Evolutionary conservation across 768 basidiomycete genomes (phyloP).

Genomic region (Phlegmacium glaucopus): DNA sequence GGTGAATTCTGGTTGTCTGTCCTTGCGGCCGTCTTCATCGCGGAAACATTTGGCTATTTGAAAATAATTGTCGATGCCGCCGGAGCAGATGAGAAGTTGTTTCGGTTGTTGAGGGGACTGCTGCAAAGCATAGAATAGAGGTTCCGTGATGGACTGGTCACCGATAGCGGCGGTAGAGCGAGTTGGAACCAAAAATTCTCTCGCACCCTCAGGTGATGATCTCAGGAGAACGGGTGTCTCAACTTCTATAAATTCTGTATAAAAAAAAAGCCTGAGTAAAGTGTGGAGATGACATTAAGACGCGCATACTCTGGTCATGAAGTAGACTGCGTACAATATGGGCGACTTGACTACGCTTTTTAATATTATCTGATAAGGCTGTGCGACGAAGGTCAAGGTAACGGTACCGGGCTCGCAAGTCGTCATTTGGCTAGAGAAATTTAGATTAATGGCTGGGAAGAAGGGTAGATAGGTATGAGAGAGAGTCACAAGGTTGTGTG

Average conservation of each 20-base stretch:
- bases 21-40: slow-evolving; percentile 93
- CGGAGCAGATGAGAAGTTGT: slow-evolving; percentile 88
- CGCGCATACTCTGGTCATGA: slow-evolving; percentile 58
- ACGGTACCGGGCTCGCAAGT: slow-evolving; percentile 79
- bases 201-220: slow-evolving; percentile 91
- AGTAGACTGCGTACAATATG: slow-evolving; percentile 71
- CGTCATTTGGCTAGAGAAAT: slow-evolving; percentile 70
- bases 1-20: slow-evolving; percentile 96
- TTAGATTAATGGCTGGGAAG: slow-evolving; percentile 4
- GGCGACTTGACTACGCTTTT: slow-evolving; percentile 78
- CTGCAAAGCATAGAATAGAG: slow-evolving; percentile 82
- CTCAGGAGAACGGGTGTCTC: slow-evolving; percentile 90
- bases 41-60: slow-evolving; percentile 94
- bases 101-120: slow-evolving; percentile 98
- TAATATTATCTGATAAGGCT: slow-evolving; percentile 72
- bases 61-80: slow-evolving; percentile 85
- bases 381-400: slow-evolving; percentile 86
- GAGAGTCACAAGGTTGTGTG: slow-evolving; percentile 64
- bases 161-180: slow-evolving; percentile 39
- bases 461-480: slow-evolving; percentile 13
- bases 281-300: background rate
- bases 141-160: slow-evolving; percentile 13
- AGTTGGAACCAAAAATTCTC: slow-evolving; percentile 89
- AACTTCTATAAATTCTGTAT: slow-evolving; percentile 87
- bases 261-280: background rate